Percentiles rank a stretch among this genome's conserved stretches.
These are phyloP conservation scores for Suillus lakei DNA, from an alignment of 768 basidiomycete genomes.

Conservation along the genomic window DNA sequence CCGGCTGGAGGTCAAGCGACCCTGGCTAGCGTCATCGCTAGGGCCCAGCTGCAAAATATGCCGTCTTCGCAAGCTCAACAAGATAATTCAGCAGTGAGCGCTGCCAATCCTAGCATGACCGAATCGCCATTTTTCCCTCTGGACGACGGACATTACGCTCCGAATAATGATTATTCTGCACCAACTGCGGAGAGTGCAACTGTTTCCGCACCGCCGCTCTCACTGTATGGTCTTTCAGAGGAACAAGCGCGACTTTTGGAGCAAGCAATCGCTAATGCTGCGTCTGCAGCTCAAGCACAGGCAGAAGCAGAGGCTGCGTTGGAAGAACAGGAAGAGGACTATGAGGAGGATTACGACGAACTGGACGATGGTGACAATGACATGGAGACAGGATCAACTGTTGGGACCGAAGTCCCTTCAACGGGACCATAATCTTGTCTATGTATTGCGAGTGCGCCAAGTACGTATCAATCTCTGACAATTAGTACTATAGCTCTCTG, in stretches of 20 bases:
- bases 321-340: slow-evolving; percentile 69
- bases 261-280: slow-evolving; percentile 75
- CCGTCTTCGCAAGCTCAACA: slow-evolving; percentile 22
- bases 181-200: slow-evolving; percentile 13
- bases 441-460: slow-evolving; percentile 17
- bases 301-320: slow-evolving; percentile 79
- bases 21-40: slow-evolving; percentile 72
- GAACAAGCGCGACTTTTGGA: slow-evolving; percentile 74
- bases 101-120: slow-evolving; percentile 11
- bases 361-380: slow-evolving; percentile 49
- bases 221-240: slow-evolving; percentile 73
- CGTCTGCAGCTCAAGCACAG: slow-evolving; percentile 75
- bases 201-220: slow-evolving; percentile 47
- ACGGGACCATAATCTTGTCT: slow-evolving; percentile 25
- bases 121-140: slow-evolving; percentile 15
- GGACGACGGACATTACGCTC: slow-evolving; percentile 7
- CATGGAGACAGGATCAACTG: slow-evolving; percentile 33
- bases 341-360: slow-evolving; percentile 49
- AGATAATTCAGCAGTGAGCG: slow-evolving; percentile 9
- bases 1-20: slow-evolving; percentile 66
- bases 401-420: slow-evolving; percentile 11
- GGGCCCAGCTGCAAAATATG: slow-evolving; percentile 61
- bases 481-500: slow-evolving; percentile 28
- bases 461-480: slow-evolving; percentile 25
- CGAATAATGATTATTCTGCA: slow-evolving; percentile 13